Evolutionary conservation across 345 rosid genomes (phyloP).

Genomic region (Jatropha curcas): DNA sequence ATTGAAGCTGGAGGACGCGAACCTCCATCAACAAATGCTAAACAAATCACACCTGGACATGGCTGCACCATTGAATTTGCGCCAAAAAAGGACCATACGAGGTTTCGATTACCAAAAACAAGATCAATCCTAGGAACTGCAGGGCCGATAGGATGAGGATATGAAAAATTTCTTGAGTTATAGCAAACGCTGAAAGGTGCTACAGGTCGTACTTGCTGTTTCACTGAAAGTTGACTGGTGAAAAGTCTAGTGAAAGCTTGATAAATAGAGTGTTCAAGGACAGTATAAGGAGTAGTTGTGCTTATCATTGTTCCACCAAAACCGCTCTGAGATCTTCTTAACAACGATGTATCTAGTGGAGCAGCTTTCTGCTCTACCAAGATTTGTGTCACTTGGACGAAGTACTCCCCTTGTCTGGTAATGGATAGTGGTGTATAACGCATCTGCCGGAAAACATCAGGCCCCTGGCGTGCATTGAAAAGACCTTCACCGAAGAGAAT

Average conservation of each 20-base stretch:
- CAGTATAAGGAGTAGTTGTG: conserved; percentile 27
- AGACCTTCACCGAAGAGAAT: conserved; percentile 35
- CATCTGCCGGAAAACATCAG: conserved; percentile 10
- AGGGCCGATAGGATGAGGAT: conserved; percentile 15
- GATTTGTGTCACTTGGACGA: conserved; percentile 22
- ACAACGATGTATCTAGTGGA: conserved; percentile 10
- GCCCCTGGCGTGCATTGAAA: conserved; percentile 17
- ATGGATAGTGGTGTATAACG: conserved; percentile 30
- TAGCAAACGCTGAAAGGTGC: conserved; percentile 26
- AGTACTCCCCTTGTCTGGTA: conserved; percentile 32
- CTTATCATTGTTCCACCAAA: conserved; percentile 27
- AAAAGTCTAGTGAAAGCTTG: conserved; percentile 20
- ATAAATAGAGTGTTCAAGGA: conserved; percentile 31
- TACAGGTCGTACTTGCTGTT: conserved; percentile 9
- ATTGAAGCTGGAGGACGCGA: conserved; percentile 19
- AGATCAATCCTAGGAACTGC: conserved; percentile 31
- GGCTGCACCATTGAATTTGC: conserved; percentile 33
- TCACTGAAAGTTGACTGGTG: conserved; percentile 7
- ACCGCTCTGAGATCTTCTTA: not conserved
- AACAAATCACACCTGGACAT: conserved; percentile 25
- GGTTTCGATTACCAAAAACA: conserved; percentile 19
- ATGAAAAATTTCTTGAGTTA: not conserved
- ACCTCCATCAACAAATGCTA: conserved; percentile 40
- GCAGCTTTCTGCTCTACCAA: conserved; percentile 16
- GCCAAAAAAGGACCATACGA: conserved; percentile 27